A percentile compares a stretch with the other conserved stretches of the same genome.
phyloP scores from a whole-genome alignment of 1,284 basidiomycete genomes.

The Inonotus hispidus region DNA sequence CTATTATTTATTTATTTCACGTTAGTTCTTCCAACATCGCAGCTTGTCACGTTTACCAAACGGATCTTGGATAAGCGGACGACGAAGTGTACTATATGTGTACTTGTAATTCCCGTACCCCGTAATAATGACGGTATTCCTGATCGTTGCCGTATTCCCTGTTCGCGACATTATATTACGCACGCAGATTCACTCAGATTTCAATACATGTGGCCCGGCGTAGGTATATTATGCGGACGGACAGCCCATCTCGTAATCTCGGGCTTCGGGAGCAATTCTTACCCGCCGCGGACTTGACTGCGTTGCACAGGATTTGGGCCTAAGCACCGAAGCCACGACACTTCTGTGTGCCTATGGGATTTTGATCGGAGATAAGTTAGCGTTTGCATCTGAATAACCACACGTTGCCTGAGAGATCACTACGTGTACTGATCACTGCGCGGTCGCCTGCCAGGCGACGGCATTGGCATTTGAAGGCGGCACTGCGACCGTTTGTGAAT shows the following conservation, averaged over 20 bases:
- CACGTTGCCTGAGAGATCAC: no score
- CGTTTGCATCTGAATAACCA: neutral
- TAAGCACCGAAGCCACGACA: conserved; percentile 4
- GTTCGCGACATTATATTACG: neutral
- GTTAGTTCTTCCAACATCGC: neutral
- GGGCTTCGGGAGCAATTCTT: neutral
- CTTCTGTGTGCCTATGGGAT: neutral
- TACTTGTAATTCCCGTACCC: neutral
- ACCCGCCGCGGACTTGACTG: neutral
- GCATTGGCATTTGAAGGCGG: no score
- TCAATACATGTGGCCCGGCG: no score
- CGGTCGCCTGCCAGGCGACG: no score
- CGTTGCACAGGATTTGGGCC: conserved; percentile 11
- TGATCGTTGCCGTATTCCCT: neutral
- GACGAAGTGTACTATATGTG: neutral
- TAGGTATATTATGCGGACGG: no score
- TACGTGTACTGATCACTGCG: no score
- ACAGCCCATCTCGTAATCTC: neutral
- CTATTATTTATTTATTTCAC: neutral
- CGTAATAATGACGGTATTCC: neutral
- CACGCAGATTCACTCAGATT: no score
- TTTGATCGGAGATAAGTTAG: conserved; percentile 13
- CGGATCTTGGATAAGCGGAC: neutral
- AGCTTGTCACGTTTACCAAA: neutral
- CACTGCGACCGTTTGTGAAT: no score